These are phyloP conservation scores for Periglandula ipomoeae DNA, from an alignment of 2,329 filamentous ascomycete genomes.

Conservation along the genomic window DNA sequence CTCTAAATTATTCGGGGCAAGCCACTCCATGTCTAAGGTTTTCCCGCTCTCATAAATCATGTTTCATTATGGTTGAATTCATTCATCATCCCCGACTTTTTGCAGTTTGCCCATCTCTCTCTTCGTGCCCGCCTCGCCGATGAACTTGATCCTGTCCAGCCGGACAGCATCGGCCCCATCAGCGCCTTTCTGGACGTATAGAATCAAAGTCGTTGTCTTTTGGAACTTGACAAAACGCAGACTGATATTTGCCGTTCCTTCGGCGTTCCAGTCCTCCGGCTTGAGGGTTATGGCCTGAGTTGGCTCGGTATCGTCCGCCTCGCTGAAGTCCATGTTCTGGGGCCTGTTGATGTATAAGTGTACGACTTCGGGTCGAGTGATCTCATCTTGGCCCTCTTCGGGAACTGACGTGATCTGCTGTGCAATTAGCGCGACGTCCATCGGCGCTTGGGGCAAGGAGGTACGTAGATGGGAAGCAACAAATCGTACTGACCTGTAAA, in stretches of 20 bases:
- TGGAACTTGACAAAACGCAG: conserved; percentile 97
- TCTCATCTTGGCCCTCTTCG: conserved; percentile 60
- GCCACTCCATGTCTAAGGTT: background rate
- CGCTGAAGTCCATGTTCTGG: conserved; percentile 88
- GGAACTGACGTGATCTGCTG: conserved; percentile 74
- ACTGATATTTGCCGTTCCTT: conserved; percentile 61
- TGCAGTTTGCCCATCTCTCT: conserved; percentile 89
- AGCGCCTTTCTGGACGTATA: conserved; percentile 85
- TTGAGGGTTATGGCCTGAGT: conserved; percentile 72
- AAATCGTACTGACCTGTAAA: conserved; percentile 41
- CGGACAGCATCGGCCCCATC: conserved; percentile 77
- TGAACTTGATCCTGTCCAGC: conserved; percentile 66
- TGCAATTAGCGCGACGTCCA: background rate
- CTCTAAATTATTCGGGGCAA: background rate
- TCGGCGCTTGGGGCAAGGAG: background rate
- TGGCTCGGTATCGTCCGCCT: conserved; percentile 76
- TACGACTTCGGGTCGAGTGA: conserved; percentile 71
- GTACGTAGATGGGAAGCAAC: background rate
- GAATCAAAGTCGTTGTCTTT: conserved; percentile 73
- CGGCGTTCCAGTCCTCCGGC: conserved; percentile 70
- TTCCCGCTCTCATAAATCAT: background rate
- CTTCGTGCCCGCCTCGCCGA: conserved; percentile 88
- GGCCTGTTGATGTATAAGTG: conserved; percentile 82
- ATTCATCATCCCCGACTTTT: conserved; percentile 76
- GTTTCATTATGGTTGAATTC: conserved; percentile 12